phyloP scores from a whole-genome alignment of 2,329 filamentous ascomycete genomes.

The Aspergillus ibericus region DNA sequence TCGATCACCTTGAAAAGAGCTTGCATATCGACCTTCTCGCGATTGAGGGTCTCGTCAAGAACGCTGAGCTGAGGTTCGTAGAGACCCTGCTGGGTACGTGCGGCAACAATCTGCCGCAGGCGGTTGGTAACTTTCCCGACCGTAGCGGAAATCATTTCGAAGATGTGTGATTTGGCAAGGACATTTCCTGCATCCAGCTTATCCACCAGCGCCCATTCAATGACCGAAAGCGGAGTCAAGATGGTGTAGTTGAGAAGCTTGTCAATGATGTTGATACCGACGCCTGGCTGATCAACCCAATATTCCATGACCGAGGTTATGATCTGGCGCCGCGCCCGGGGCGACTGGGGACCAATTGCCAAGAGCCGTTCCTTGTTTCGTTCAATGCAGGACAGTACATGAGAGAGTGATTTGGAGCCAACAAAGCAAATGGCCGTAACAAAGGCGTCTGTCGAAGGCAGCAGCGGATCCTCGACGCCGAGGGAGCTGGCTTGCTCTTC shows the following conservation, averaged over 20 bases:
- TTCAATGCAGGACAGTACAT: conserved; percentile 93
- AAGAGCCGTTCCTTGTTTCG: conserved; percentile 87
- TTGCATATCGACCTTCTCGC: conserved; percentile 72
- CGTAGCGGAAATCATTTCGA: conserved; percentile 86
- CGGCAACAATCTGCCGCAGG: conserved; percentile 73
- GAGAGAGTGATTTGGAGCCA: conserved; percentile 92
- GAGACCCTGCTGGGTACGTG: conserved; percentile 59
- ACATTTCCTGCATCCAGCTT: conserved; percentile 63
- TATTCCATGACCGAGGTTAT: conserved; percentile 87
- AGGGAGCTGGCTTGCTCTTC: conserved; percentile 72
- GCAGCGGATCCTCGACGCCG: conserved; percentile 70
- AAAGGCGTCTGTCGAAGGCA: conserved; percentile 89
- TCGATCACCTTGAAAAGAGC: conserved; percentile 79
- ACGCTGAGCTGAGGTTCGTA: conserved; percentile 56
- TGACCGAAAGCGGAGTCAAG: conserved; percentile 77
- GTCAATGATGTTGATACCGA: conserved; percentile 89
- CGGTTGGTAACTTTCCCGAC: conserved; percentile 87
- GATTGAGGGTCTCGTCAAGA: conserved; percentile 65
- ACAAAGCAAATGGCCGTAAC: conserved; percentile 91
- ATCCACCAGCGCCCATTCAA: conserved; percentile 84
- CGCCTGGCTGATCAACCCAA: conserved; percentile 89
- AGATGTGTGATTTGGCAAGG: conserved; percentile 74
- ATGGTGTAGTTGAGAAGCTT: conserved; percentile 98
- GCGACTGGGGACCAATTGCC: conserved; percentile 71
- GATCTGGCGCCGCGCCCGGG: conserved; percentile 80